phyloP scores from a whole-genome alignment of 495 filamentous ascomycete species.

The Parmelia sp. region DNA sequence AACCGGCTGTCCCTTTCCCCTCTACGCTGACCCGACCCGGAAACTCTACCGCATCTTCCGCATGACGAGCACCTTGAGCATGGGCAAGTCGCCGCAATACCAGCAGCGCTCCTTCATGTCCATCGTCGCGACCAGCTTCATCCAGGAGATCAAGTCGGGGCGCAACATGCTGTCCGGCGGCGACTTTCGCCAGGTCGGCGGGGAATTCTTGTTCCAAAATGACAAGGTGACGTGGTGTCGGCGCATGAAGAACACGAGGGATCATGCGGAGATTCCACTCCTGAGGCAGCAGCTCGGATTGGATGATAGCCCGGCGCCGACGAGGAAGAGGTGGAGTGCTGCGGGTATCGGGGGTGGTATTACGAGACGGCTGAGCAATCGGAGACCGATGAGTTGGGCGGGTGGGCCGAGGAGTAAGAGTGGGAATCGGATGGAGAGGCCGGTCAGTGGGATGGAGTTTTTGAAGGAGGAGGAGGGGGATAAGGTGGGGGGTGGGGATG shows the following conservation, averaged over 20 bases:
- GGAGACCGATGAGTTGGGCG: constrained; percentile 20
- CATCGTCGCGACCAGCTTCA: constrained; percentile 43
- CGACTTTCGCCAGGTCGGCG: constrained; percentile 65
- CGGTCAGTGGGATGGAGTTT: neutral
- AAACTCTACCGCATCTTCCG: constrained; percentile 65
- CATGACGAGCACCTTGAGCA: constrained; percentile 57
- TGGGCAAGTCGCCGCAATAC: constrained; percentile 64
- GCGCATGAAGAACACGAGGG: constrained; percentile 72
- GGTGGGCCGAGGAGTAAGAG: constrained; percentile 15
- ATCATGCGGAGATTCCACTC: constrained; percentile 65
- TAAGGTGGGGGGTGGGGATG: constrained; percentile 3
- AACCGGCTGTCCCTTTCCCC: constrained; percentile 66
- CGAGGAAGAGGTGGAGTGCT: constrained; percentile 14
- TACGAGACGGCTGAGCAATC: constrained; percentile 3
- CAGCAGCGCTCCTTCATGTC: constrained; percentile 46
- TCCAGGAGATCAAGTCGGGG: constrained; percentile 47
- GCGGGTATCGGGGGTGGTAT: constrained; percentile 5
- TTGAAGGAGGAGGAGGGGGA: constrained; percentile 1
- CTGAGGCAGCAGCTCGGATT: constrained; percentile 57
- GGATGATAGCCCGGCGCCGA: constrained; percentile 11
- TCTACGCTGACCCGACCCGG: constrained; percentile 70
- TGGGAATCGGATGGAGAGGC: neutral
- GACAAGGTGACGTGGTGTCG: constrained; percentile 66
- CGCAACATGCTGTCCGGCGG: constrained; percentile 59
- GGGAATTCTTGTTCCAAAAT: constrained; percentile 74